Evolutionary conservation across 106 monocot species (phyloP).

Genomic region (Dendrobium catenatum): DNA sequence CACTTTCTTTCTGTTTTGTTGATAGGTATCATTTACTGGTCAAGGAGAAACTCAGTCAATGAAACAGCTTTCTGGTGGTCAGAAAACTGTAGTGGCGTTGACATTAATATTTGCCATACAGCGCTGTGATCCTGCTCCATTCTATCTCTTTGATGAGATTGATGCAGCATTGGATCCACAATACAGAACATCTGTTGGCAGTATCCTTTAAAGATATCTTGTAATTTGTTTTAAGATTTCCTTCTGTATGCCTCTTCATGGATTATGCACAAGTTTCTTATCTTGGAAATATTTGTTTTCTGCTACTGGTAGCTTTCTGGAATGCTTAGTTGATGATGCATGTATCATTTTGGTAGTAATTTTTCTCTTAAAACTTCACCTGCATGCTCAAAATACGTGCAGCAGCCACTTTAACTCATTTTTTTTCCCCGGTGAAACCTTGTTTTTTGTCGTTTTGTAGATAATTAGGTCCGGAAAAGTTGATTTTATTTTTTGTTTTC

Average conservation of each 20-base stretch:
- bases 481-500: too few relatives aligned
- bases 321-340: background rate
- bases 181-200: slow-evolving; percentile 96
- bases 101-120: slow-evolving; percentile 97
- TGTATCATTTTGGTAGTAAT: too few relatives aligned
- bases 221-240: too few relatives aligned
- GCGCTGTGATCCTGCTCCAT: slow-evolving; percentile 97
- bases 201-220: slow-evolving; percentile 45
- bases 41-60: slow-evolving; percentile 99
- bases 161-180: slow-evolving; percentile 97
- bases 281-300: background rate
- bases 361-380: too few relatives aligned
- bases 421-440: too few relatives aligned
- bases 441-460: too few relatives aligned
- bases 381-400: too few relatives aligned
- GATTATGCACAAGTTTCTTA: background rate
- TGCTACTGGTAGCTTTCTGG: background rate
- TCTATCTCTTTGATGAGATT: slow-evolving; percentile 98
- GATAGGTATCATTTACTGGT: slow-evolving; percentile 95
- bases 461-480: too few relatives aligned
- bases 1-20: background rate
- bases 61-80: slow-evolving; percentile 98
- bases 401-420: too few relatives aligned
- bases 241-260: too few relatives aligned
- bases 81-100: slow-evolving; percentile 97